phyloP scores from a whole-genome alignment of 2,329 filamentous ascomycete genomes.

The Rhexocercosporidium sp. region DNA sequence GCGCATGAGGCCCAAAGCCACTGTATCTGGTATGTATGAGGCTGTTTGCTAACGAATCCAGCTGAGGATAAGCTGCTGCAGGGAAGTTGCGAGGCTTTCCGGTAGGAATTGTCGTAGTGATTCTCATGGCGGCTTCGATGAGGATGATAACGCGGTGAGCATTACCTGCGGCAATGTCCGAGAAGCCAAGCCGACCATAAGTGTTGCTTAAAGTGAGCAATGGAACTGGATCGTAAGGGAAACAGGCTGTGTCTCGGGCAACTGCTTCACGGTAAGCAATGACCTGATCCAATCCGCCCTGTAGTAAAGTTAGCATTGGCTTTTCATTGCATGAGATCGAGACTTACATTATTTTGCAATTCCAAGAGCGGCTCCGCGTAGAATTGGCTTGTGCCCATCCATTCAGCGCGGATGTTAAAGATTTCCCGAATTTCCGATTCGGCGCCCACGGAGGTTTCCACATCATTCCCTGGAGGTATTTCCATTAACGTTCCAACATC shows the following conservation, averaged over 20 bases:
- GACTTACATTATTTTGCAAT: conserved; percentile 26
- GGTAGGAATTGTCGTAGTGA: not conserved
- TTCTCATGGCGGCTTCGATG: conserved; percentile 26
- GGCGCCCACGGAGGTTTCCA: not conserved
- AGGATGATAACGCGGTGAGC: conserved; percentile 34
- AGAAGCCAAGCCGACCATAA: conserved; percentile 33
- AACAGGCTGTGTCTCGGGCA: not conserved
- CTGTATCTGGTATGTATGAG: not conserved
- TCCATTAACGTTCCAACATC: not conserved
- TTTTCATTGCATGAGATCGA: not conserved
- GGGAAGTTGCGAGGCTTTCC: not conserved
- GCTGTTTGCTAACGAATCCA: not conserved
- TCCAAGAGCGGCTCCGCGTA: conserved; percentile 9
- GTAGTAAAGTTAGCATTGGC: not conserved
- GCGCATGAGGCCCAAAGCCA: not conserved
- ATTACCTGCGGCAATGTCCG: conserved; percentile 29
- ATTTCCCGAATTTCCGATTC: not conserved
- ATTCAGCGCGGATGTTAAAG: conserved; percentile 26
- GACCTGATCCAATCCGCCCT: conserved; percentile 1
- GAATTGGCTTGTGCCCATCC: conserved; percentile 34
- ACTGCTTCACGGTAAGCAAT: conserved; percentile 6
- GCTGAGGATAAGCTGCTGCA: not conserved
- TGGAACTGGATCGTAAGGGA: conserved; percentile 30
- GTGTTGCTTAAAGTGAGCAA: conserved; percentile 27
- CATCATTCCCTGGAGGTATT: not conserved